These are phyloP conservation scores for Ormosia semicastrata DNA, from an alignment of 306 rosid species.

Conservation along the genomic window DNA sequence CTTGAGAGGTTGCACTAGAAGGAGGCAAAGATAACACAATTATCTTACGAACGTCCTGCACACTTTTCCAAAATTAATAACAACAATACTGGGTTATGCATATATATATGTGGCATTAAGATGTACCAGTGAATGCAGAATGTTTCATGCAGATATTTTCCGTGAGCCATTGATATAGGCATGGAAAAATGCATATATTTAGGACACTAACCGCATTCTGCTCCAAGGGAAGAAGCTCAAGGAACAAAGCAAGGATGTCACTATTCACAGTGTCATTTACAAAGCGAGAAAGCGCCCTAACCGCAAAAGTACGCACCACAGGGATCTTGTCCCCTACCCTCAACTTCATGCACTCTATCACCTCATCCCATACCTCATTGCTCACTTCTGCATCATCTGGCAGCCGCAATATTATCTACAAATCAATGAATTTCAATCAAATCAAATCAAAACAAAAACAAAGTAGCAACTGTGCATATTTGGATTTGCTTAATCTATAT, in stretches of 20 bases:
- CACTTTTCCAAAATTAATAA: slow-evolving; percentile 22
- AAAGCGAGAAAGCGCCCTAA: slow-evolving; percentile 95
- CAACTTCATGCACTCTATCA: slow-evolving; percentile 77
- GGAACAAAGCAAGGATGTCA: slow-evolving; percentile 77
- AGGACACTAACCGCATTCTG: slow-evolving; percentile 69
- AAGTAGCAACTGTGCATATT: neutral
- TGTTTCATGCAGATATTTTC: neutral
- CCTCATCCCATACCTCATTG: slow-evolving; percentile 84
- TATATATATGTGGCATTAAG: neutral
- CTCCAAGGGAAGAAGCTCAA: slow-evolving; percentile 70
- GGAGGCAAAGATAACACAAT: slow-evolving; percentile 88
- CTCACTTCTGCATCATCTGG: slow-evolving; percentile 96
- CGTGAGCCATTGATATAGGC: neutral
- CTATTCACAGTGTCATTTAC: slow-evolving; percentile 73
- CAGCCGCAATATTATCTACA: slow-evolving; percentile 82
- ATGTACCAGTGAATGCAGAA: slow-evolving; percentile 7
- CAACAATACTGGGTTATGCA: neutral
- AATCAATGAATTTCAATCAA: slow-evolving; percentile 15
- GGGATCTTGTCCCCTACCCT: slow-evolving; percentile 76
- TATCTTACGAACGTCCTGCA: slow-evolving; percentile 93
- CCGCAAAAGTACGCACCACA: slow-evolving; percentile 70
- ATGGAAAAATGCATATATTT: neutral
- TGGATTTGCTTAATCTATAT: neutral
- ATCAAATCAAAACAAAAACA: neutral
- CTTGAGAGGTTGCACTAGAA: slow-evolving; percentile 74